These are phyloP conservation scores for Ogataea hybrid DNA, from an alignment of 1,139 yeast species.

Conservation along the genomic window DNA sequence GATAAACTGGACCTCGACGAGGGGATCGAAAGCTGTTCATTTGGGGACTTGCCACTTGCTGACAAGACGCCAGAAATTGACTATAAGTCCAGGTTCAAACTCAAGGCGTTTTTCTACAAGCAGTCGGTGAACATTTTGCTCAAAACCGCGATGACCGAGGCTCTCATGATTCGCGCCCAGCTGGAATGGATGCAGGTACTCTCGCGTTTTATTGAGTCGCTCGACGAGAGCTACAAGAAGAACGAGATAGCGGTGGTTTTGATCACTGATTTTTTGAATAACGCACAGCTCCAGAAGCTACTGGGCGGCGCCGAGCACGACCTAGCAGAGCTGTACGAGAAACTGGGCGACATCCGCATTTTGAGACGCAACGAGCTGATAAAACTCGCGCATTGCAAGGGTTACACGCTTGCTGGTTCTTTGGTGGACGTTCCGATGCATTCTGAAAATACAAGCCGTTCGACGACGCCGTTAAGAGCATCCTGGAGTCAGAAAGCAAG, in stretches of 20 bases:
- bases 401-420: slow-evolving; percentile 42
- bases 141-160: slow-evolving; percentile 12
- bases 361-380: slow-evolving; percentile 44
- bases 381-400: slow-evolving; percentile 37
- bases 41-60: slow-evolving; percentile 12
- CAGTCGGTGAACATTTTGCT: slow-evolving; percentile 20
- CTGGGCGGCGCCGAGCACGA: slow-evolving; percentile 12
- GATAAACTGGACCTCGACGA: slow-evolving; percentile 11
- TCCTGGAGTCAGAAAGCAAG: slow-evolving; percentile 24
- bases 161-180: slow-evolving; percentile 17
- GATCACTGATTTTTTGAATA: slow-evolving; percentile 21
- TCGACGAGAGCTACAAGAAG: slow-evolving; percentile 23
- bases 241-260: slow-evolving; percentile 24
- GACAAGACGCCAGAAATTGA: not conserved
- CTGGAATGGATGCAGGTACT: slow-evolving; percentile 20
- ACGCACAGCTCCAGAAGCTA: slow-evolving; percentile 13
- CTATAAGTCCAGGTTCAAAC: slow-evolving; percentile 13
- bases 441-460: slow-evolving; percentile 15
- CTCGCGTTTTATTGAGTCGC: slow-evolving; percentile 22
- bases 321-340: slow-evolving; percentile 39
- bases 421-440: slow-evolving; percentile 36
- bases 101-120: slow-evolving; percentile 20
- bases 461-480: slow-evolving; percentile 17
- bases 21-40: slow-evolving; percentile 11
- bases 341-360: slow-evolving; percentile 45